Base-by-base conservation (phyloP, 116 monocot species). In the Iris pallida region DNA sequence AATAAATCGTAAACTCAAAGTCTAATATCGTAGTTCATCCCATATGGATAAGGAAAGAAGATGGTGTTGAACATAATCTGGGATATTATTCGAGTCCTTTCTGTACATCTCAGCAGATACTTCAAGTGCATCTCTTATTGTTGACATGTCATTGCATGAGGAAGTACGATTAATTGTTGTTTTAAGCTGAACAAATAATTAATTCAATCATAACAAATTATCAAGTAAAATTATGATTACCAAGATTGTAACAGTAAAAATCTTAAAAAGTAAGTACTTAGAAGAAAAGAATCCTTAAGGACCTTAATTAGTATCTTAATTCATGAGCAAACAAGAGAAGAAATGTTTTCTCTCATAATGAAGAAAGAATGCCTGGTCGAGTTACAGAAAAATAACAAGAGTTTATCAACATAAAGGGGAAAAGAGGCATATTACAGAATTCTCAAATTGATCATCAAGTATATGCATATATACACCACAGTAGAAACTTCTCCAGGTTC, bases 101-200 rank as follows among this genome's bases (percentile, higher is more conserved):
- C 83, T 84, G 63, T 81, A 89, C 85, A 97, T 97, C 79, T 87
- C 92, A 74, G 89, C 89, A 57, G 97, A 92, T 71, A 97, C 97
- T 81, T 97, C 97, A 78, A 97, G 97, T 20, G 90, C 97, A 87
- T 92, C 92, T 78, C 87, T 87, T 61, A 97, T 73, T 40, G 97
- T 92, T 55, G 73, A 20, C 83, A 90, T 83, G 64, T 97, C 97
- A 85, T 83, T 87, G 59, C 97, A 87, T 60, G 83, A 81, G 12
- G 65, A 74, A 55, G 97, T 92, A 57, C 81, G 97, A 75, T 73
- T 87, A 45, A 92, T 82, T 60, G 97, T 92, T 70, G 92, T 97
- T 76, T 97, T 97, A 55, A 97, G 92, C 97, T 97, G 78, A 42
- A 67, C 14, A 70, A 47, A 68, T 44, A 71, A 61, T 48, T 65